Base-by-base conservation (phyloP, 169 alveolate genomes). In the Cryptosporidium ryanae region DNA sequence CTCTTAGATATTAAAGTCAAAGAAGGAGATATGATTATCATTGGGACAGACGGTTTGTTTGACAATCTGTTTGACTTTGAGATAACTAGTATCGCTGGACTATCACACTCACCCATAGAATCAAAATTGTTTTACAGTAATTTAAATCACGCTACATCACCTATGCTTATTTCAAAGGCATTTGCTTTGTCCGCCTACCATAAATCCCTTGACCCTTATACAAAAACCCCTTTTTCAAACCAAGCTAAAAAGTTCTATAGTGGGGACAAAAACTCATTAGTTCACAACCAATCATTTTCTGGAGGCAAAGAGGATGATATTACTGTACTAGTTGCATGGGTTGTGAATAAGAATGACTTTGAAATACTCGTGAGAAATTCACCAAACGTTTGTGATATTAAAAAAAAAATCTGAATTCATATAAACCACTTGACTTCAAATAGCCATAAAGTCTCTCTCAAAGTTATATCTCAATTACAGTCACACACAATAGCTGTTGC, bases 41-140 rank as follows among this genome's bases (percentile, higher is more conserved):
- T 89, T 18, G 95, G 90, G 3, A 65, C 95, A 27, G 95, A 92
- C 63, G 95, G 95, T 5, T 87, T 92, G 8, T 92, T 84, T 71
- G 95, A 92, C 50, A 92, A 92, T 67, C 32, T 92, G 38, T 92
- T 91, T 59, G 83, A 90, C 44, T 84, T 91, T 12, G 95, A 92
- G 31, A 90, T 92, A 27, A 44, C 90, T 4, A 82, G 82, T 21
- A 92, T 91, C 27, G 46, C 84, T 31, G 76, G 82, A 17, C 76
- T 55, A 10, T 21, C 68, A 38, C 48, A 46, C 63, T 68, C 82
- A n/a, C 82, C 82, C 3, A 34, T 63, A 13, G 90, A 65, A 52
- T 66, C 84, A n/a, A 67, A 65, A 59, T 31, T 67, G 17, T 64
- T 82, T 61, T 66, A 54, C 44, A 64, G 25, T 0, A 32, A 54